Evolutionary conservation across 1,139 yeast genomes (phyloP), one percentile per base, ranked within the genome.

Genomic region (Suhomyces yuchorum): DNA sequence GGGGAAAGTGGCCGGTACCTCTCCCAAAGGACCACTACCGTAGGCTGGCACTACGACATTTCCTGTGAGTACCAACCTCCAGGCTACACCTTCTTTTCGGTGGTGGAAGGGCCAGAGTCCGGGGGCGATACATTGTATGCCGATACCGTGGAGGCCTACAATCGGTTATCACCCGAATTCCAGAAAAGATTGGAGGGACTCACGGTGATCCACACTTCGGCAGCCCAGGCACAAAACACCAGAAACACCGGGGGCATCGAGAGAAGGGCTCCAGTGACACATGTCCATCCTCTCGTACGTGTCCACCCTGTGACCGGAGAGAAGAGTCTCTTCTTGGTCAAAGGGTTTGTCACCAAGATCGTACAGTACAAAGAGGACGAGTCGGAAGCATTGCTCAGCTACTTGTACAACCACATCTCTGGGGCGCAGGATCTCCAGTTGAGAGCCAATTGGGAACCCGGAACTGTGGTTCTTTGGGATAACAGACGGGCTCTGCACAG

Each of bases 341-440:
- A 71, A 43, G 78, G 78, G 39, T 81, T 81, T 61, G 72, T 82
- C n/a, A 67, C 84, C 55, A 67, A 70, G 51, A 77, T 82, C 54
- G 79, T 77, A 38, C 85, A 82, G 41, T 71, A 78, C 62, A 80
- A 81, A 63, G 66, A 68, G 52, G 84, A 81, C 59, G 86, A 82
- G 60, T 77, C 82, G 3, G 78, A 76, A 42, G 68, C 65, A 48
- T 66, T 82, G 55, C 68, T 81, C 56, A 67, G 70, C 39, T 81
- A 81, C 62, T 70, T 81, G 55, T 78, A 71, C 60, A 66, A 67
- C 47, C 78, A 73, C 57, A 71, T 81, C 44, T 75, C 73, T 49
- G 65, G 59, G 49, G 65, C 80, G 15, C 77, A 74, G 44, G 86
- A 81, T 57, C 70, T 81, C 53, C 85, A 80, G 52, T 71, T 78